phyloP scores from a whole-genome alignment of 2,329 filamentous ascomycete species.

The Colletotrichum sp. region DNA sequence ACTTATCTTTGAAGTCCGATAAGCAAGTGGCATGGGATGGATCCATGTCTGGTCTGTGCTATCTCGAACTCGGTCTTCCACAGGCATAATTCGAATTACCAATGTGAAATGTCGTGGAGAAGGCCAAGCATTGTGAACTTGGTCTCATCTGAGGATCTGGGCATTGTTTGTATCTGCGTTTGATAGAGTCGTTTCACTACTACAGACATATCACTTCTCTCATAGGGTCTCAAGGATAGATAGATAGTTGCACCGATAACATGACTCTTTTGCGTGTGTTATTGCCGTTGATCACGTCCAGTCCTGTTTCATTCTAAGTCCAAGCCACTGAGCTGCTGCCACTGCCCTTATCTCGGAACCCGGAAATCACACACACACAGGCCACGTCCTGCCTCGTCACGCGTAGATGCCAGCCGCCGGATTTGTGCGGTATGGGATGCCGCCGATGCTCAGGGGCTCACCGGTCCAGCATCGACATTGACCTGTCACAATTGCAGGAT shows the following conservation, averaged over 20 bases:
- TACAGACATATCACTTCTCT: neutral
- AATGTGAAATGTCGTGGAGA: neutral
- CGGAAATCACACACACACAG: neutral
- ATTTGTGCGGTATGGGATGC: neutral
- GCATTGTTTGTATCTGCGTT: neutral
- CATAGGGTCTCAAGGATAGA: neutral
- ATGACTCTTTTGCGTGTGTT: neutral
- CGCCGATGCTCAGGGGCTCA: neutral
- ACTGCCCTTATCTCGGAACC: neutral
- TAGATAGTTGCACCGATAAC: neutral
- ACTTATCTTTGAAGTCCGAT: neutral
- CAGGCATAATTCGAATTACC: neutral
- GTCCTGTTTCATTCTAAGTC: neutral
- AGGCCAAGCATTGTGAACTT: neutral
- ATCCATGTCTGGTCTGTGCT: neutral
- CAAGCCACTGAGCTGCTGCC: neutral
- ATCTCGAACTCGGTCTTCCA: neutral
- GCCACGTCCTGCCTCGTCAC: neutral
- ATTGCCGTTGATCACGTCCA: neutral
- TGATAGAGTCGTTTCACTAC: neutral
- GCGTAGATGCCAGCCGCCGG: neutral
- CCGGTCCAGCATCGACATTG: neutral
- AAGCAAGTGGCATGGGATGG: neutral
- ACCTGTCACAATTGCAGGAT: neutral
- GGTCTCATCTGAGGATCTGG: neutral